Percentiles rank a stretch among this genome's conserved stretches.
Conservation (phyloP, 352 stramenopile species). For the Pythium phragmitis region DNA sequence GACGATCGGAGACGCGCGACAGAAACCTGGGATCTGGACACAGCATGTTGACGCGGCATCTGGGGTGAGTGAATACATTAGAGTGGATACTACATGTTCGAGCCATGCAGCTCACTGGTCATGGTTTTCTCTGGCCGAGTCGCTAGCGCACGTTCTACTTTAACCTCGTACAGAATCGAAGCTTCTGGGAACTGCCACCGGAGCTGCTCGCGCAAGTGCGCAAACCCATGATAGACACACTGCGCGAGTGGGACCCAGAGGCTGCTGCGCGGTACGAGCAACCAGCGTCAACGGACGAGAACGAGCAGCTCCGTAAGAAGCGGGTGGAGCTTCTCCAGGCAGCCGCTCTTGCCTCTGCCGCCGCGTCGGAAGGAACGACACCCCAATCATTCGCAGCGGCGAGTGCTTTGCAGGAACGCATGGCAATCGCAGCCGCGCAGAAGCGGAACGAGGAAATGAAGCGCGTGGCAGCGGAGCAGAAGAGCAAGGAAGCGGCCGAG, state of each 20-base stretch:
- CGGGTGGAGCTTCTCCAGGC: conserved; percentile 39
- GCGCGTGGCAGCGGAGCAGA: conserved; percentile 12
- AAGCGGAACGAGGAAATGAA: conserved; percentile 48
- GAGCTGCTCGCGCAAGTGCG: conserved; percentile 54
- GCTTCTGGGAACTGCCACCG: conserved; percentile 68
- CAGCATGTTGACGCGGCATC: conserved; percentile 58
- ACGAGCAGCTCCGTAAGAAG: conserved; percentile 32
- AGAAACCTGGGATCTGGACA: conserved; percentile 73
- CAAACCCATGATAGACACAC: conserved; percentile 39
- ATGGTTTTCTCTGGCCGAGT: neutral
- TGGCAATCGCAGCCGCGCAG: conserved; percentile 56
- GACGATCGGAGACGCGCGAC: conserved; percentile 11
- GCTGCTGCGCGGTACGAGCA: conserved; percentile 36
- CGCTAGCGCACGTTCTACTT: conserved; percentile 73
- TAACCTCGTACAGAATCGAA: conserved; percentile 72
- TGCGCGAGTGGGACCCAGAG: conserved; percentile 51
- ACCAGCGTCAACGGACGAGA: conserved; percentile 26
- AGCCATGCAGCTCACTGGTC: neutral
- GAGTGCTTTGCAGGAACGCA: conserved; percentile 50
- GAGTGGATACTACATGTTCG: neutral
- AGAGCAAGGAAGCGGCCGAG: conserved; percentile 7
- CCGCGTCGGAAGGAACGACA: neutral
- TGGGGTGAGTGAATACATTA: conserved; percentile 30
- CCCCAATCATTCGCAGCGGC: neutral
- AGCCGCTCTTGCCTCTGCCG: conserved; percentile 8